Evolutionary conservation across 305 asterid genomes (phyloP).

Genomic region (Solanum hybrid): DNA sequence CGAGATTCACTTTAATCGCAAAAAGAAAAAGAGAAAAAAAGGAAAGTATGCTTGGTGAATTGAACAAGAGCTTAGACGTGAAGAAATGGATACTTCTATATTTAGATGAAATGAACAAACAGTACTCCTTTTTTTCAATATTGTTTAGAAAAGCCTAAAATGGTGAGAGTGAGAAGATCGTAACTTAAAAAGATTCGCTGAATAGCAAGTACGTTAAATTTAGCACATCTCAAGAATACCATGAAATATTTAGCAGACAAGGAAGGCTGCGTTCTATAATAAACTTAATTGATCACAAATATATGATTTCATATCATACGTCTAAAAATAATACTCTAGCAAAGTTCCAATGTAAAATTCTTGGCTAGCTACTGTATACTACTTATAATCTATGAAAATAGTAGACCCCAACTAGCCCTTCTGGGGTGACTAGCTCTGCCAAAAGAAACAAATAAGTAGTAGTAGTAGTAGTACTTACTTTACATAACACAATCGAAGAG

Average conservation of each 20-base stretch:
- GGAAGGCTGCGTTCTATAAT: not conserved
- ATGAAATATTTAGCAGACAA: not conserved
- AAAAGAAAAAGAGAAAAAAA: not conserved
- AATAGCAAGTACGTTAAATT: not conserved
- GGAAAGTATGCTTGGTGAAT: not conserved
- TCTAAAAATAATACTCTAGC: not conserved
- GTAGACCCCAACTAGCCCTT: not conserved
- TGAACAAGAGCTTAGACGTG: not conserved
- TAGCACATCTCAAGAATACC: not conserved
- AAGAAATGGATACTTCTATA: not conserved
- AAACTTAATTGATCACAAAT: not conserved
- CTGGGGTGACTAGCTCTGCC: not conserved
- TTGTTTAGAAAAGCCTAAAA: not conserved
- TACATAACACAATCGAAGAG: conserved; percentile 42
- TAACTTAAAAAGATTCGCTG: too few species aligned
- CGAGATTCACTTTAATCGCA: not conserved
- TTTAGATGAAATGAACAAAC: not conserved
- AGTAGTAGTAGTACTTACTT: not conserved
- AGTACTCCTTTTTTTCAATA: not conserved
- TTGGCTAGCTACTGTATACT: not conserved
- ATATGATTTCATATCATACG: not conserved
- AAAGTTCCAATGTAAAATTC: not conserved
- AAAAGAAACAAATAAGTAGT: not conserved
- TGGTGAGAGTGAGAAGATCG: not conserved
- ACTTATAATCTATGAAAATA: not conserved